Percentiles rank a stretch among this genome's conserved stretches.
phyloP scores from a whole-genome alignment of 2,329 filamentous ascomycete species.

The Alternaria triticina region DNA sequence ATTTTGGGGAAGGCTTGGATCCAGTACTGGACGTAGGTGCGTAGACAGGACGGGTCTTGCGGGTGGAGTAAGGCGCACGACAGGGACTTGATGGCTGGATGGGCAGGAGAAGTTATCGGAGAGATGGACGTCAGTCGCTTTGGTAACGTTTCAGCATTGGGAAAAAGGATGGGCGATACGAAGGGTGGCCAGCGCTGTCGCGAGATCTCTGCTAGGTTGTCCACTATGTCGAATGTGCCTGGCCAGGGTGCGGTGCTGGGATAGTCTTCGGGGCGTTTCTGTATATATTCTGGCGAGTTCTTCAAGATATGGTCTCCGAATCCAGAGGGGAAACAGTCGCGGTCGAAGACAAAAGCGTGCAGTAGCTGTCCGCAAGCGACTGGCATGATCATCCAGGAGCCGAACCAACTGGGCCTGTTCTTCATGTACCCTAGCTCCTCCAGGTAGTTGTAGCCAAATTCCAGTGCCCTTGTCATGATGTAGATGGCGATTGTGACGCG shows the following conservation, averaged over 20 bases:
- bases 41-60: constrained; percentile 82
- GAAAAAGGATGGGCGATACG: constrained; percentile 85
- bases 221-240: constrained; percentile 73
- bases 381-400: constrained; percentile 60
- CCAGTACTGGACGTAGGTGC: constrained; percentile 87
- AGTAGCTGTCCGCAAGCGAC: constrained; percentile 57
- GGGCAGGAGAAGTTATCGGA: constrained; percentile 81
- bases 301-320: constrained; percentile 71
- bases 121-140: constrained; percentile 70
- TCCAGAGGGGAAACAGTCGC: constrained; percentile 60
- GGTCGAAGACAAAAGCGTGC: constrained; percentile 59
- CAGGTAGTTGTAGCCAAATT: constrained; percentile 84
- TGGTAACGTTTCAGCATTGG: constrained; percentile 68
- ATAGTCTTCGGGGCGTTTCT: constrained; percentile 71
- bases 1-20: constrained; percentile 81
- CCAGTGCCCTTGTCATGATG: constrained; percentile 77
- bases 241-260: constrained; percentile 76
- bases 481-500: constrained; percentile 85
- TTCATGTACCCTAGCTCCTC: constrained; percentile 72
- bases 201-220: constrained; percentile 82
- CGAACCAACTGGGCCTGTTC: constrained; percentile 71
- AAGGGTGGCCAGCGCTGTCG: constrained; percentile 86
- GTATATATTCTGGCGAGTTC: constrained; percentile 80
- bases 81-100: constrained; percentile 82
- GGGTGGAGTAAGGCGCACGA: constrained; percentile 92